Conservation (phyloP, 805 yeast species). For the Metschnikowia picachoensis region DNA sequence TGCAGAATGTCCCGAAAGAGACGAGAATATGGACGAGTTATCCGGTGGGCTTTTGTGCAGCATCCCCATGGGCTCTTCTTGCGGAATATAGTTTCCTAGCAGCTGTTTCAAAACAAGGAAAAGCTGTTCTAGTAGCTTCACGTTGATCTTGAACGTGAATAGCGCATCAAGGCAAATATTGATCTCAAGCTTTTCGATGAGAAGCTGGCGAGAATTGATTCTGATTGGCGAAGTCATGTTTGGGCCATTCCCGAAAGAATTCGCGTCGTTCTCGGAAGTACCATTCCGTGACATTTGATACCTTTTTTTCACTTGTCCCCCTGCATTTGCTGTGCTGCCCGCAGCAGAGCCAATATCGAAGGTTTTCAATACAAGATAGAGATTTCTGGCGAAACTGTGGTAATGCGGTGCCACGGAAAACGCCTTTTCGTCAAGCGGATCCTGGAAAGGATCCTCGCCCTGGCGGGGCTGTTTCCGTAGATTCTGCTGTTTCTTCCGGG, state of each 20-base stretch:
- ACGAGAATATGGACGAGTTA: slow-evolving; percentile 35
- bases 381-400: slow-evolving; percentile 31
- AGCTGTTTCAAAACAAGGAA: slow-evolving; percentile 26
- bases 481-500: slow-evolving; percentile 7
- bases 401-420: slow-evolving; percentile 21
- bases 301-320: background rate
- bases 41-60: slow-evolving; percentile 19
- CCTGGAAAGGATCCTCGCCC: slow-evolving; percentile 14
- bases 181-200: slow-evolving; percentile 42
- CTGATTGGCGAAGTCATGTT: slow-evolving; percentile 35
- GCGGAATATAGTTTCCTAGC: slow-evolving; percentile 10
- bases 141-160: slow-evolving; percentile 34
- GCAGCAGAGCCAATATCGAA: slow-evolving; percentile 34
- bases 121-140: slow-evolving; percentile 28
- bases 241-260: background rate
- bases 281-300: background rate
- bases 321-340: background rate
- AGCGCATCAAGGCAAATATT: slow-evolving; percentile 38
- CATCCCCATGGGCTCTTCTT: slow-evolving; percentile 1
- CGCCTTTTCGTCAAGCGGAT: slow-evolving; percentile 3
- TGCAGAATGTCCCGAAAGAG: slow-evolving; percentile 21
- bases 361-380: slow-evolving; percentile 32
- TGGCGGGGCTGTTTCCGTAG: slow-evolving; percentile 3
- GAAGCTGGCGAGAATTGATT: slow-evolving; percentile 36
- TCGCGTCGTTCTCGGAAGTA: too few species aligned